Base-by-base conservation (phyloP, 306 rosid species). In the Styphnolobium japonicum region DNA sequence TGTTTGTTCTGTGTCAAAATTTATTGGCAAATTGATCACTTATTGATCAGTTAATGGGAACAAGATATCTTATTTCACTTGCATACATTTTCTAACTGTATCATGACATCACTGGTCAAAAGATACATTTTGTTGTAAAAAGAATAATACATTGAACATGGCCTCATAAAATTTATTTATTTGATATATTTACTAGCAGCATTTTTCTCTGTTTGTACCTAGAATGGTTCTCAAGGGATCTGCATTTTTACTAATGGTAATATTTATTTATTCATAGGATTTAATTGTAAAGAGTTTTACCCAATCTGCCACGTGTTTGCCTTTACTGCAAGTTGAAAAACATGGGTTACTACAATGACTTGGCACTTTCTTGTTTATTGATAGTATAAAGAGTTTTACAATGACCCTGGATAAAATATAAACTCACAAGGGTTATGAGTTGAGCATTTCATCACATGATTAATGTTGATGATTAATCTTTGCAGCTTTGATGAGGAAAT, bases 401-500 rank as follows among this genome's bases (percentile, higher is more conserved):
- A 15, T 56, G 80, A n/a, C 43, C 15, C 23, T 52, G 22, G 6
- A 49, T 23, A 60, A 23, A 18, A 3, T 67, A 29, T 40, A 52
- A 56, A 21, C 14, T 4, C 10, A 19, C 5, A 40, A 75, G 14
- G 45, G 29, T 40, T 29, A 10, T 63, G 49, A 71, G 65, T 62
- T 75, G 10, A 76, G 31, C n/a, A 5, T 43, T 70, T 45, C 31
- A 70, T 82, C 65, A 18, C n/a, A 63, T 22, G 43, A 64, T 74
- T 77, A 60, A 27, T 53, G 66, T 51, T 21, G 12, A 36, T 58
- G 57, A 70, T 86, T 80, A 39, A 55, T 76, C 11, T 52, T 79
- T 86, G 89, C 93, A 95, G 99, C 85, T 84, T 93, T 82, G 93
- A 91, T 31, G 94, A 87, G 84, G 98, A 90, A 75, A 86, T 84